Evolutionary conservation across 2,329 filamentous ascomycete genomes (phyloP).

Genomic region (Sphaerulina musiva): DNA sequence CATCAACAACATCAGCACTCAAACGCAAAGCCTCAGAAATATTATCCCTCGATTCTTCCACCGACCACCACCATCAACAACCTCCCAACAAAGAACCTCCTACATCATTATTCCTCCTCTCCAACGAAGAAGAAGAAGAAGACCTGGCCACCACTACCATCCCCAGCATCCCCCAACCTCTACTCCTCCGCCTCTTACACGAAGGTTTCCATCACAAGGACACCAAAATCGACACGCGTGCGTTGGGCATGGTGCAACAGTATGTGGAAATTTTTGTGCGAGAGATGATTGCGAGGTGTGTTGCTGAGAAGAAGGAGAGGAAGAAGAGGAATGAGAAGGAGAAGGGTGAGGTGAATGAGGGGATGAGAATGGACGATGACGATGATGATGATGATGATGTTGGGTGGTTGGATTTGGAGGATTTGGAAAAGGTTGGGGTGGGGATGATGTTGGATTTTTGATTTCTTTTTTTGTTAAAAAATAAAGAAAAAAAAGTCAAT

Average conservation of each 20-base stretch:
- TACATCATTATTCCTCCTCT: conserved; percentile 10
- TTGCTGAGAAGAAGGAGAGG: conserved; percentile 56
- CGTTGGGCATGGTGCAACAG: conserved; percentile 67
- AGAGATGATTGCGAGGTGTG: conserved; percentile 76
- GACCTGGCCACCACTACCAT: conserved; percentile 12
- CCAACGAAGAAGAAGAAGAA: background rate
- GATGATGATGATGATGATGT: conserved; percentile 26
- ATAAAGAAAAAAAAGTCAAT: too few species aligned
- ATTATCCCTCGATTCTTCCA: conserved; percentile 7
- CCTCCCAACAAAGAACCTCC: conserved; percentile 2
- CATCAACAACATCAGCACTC: background rate
- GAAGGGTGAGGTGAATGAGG: conserved; percentile 32
- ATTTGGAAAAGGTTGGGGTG: conserved; percentile 79
- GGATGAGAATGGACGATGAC: conserved; percentile 18
- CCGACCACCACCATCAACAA: background rate
- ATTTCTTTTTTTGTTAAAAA: conserved; percentile 18
- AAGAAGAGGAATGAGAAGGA: conserved; percentile 31
- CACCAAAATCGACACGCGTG: conserved; percentile 69
- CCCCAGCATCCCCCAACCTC: conserved; percentile 59
- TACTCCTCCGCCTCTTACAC: conserved; percentile 71
- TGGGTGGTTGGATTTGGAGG: conserved; percentile 62
- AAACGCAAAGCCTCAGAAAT: conserved; percentile 14
- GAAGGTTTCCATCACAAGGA: conserved; percentile 66
- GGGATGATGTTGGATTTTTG: conserved; percentile 82
- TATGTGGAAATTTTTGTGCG: conserved; percentile 89